Conservation (phyloP, 108 stramenopile genomes). For the Nannochloropsis salina region DNA sequence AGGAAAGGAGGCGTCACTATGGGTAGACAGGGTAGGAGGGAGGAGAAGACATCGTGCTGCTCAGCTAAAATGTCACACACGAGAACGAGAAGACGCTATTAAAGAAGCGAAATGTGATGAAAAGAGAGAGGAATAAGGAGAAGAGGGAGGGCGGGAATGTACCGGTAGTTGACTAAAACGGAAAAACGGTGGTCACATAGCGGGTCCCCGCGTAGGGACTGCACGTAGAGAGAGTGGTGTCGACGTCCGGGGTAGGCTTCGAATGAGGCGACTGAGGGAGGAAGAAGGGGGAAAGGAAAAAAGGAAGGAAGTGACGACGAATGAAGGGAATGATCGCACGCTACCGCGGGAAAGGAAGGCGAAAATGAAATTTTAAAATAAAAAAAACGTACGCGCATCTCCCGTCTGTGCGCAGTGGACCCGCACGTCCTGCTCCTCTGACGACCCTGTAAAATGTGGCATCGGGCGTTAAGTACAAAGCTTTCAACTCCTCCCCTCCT, state of each 20-base stretch:
- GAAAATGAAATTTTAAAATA: not conserved
- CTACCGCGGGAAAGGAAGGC: too few relatives aligned
- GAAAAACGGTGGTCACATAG: constrained; percentile 38
- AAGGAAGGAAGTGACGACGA: not conserved
- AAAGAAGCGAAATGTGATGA: not conserved
- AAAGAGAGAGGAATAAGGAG: not conserved
- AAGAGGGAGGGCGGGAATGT: not conserved
- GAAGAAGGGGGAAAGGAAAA: not conserved
- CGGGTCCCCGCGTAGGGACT: constrained; percentile 46
- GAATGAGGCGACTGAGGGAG: not conserved
- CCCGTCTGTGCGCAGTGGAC: constrained; percentile 45
- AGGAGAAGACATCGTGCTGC: not conserved
- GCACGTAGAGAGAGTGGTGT: constrained; percentile 46
- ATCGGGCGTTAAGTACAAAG: not conserved
- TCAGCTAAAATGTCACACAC: too few relatives aligned
- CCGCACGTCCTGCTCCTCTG: constrained; percentile 39
- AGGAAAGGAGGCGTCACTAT: constrained; percentile 31
- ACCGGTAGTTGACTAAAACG: constrained; percentile 44
- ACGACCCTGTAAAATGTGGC: constrained; percentile 38
- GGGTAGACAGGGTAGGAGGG: not conserved
- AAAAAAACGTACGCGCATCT: not conserved
- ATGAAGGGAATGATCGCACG: not conserved
- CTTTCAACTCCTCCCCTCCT: not conserved
- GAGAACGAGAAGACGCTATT: not conserved
- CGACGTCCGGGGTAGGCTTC: constrained; percentile 30